Percentiles rank a stretch among this genome's conserved stretches.
Evolutionary conservation across 495 filamentous ascomycete genomes (phyloP).

Genomic region (Xanthoparmelia taractica): DNA sequence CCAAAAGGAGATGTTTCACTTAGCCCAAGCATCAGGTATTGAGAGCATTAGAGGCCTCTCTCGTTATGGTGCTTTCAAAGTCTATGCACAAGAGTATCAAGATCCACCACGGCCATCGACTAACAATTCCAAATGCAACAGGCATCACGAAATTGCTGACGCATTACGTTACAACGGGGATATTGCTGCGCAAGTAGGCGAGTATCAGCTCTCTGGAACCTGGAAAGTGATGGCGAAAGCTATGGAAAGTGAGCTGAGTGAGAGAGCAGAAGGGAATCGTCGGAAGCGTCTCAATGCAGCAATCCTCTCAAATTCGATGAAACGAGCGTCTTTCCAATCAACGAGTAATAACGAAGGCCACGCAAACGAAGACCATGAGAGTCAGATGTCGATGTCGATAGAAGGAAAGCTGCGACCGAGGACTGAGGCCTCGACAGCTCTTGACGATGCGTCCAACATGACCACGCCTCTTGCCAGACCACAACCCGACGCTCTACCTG

Average conservation of each 20-base stretch:
- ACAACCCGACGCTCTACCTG: conserved; percentile 42
- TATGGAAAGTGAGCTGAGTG: conserved; percentile 18
- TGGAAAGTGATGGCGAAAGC: conserved; percentile 64
- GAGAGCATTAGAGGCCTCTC: conserved; percentile 20
- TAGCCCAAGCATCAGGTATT: conserved; percentile 18
- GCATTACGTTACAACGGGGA: conserved; percentile 55
- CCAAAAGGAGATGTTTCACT: conserved; percentile 7
- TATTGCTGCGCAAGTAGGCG: conserved; percentile 50
- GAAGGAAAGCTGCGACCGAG: conserved; percentile 33
- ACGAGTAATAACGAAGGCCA: not conserved
- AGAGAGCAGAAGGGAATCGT: conserved; percentile 12
- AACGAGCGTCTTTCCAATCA: conserved; percentile 10
- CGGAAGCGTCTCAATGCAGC: conserved; percentile 9
- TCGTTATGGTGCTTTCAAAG: conserved; percentile 19
- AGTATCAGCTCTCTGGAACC: conserved; percentile 62
- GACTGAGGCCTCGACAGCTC: conserved; percentile 12
- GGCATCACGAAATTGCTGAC: conserved; percentile 8
- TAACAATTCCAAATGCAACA: not conserved
- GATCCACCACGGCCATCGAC: conserved; percentile 2
- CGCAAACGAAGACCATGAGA: conserved; percentile 1
- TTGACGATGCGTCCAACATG: conserved; percentile 68
- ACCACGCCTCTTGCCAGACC: conserved; percentile 71
- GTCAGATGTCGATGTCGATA: conserved; percentile 1
- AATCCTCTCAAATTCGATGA: conserved; percentile 10
- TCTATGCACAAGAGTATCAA: conserved; percentile 19